phyloP scores from a whole-genome alignment of 306 rosid species.

The Acacia confusa region DNA sequence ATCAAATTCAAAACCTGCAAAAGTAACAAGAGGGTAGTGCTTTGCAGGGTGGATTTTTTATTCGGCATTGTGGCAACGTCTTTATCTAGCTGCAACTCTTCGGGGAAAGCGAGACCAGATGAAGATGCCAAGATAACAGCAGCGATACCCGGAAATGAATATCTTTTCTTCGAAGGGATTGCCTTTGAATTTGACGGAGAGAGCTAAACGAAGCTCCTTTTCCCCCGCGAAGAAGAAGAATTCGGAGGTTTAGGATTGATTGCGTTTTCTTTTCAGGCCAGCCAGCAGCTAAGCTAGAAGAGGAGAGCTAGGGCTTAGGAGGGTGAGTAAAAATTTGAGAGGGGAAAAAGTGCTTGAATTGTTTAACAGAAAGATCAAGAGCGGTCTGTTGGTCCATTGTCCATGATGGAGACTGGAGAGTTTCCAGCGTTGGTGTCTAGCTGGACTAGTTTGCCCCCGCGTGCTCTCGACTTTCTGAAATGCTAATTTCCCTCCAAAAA shows the following conservation, averaged over 20 bases:
- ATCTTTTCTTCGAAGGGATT: background rate
- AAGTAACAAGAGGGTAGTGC: conserved; percentile 24
- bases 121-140: background rate
- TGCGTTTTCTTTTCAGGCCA: background rate
- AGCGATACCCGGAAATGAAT: background rate
- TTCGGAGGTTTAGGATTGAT: conserved; percentile 14
- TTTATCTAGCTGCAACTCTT: conserved; percentile 3
- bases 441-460: conserved; percentile 11
- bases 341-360: conserved; percentile 10
- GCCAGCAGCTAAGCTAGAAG: background rate
- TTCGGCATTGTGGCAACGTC: conserved; percentile 32
- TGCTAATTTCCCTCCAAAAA: background rate
- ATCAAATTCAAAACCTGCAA: conserved; percentile 21
- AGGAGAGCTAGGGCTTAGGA: background rate
- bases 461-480: too few species aligned
- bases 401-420: conserved; percentile 28
- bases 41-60: conserved; percentile 23
- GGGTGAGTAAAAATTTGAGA: background rate
- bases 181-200: background rate
- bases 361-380: background rate
- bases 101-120: background rate
- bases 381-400: conserved; percentile 32
- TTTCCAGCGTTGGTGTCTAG: background rate
- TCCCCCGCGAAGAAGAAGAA: background rate
- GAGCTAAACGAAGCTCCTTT: conserved; percentile 1